Evolutionary conservation across 495 filamentous ascomycete genomes (phyloP).

Genomic region (Hyaloscypha bicolor): DNA sequence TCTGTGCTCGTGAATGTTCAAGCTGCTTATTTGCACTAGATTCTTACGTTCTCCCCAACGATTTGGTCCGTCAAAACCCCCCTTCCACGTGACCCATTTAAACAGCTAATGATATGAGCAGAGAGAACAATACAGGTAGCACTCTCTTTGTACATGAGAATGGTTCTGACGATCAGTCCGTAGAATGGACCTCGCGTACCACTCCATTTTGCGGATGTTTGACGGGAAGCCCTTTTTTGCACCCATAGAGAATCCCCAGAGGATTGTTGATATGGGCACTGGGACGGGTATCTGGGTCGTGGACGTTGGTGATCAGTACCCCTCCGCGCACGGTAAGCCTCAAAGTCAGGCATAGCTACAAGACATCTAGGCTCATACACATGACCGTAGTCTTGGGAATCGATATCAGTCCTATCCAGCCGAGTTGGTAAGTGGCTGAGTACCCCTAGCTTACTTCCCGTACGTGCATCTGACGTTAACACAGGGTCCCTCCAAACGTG

Average conservation of each 20-base stretch:
- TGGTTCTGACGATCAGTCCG: background rate
- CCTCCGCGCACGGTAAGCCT: conserved; percentile 31
- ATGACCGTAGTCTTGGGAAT: conserved; percentile 39
- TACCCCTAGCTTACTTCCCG: background rate
- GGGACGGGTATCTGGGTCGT: conserved; percentile 34
- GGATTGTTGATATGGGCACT: conserved; percentile 32
- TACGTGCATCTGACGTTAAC: background rate
- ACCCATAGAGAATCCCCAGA: conserved; percentile 25
- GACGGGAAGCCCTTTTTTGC: conserved; percentile 25
- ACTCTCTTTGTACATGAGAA: background rate
- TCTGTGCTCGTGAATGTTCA: background rate
- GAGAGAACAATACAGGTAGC: background rate
- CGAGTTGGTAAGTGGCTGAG: conserved; percentile 34
- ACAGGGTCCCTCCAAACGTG: conserved; percentile 49
- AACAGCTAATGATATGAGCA: background rate
- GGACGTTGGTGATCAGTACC: conserved; percentile 25
- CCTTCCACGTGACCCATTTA: background rate
- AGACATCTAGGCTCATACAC: background rate
- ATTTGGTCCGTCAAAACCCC: background rate
- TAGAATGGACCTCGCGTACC: background rate
- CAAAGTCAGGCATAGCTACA: conserved; percentile 7
- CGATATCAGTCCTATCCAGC: conserved; percentile 33
- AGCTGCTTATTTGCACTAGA: background rate
- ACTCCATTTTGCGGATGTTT: conserved; percentile 2
- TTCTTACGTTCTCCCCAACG: background rate